Percentiles rank a stretch among this genome's conserved stretches.
phyloP scores from a whole-genome alignment of 257 asterid genomes.

The Solanum arcanum region DNA sequence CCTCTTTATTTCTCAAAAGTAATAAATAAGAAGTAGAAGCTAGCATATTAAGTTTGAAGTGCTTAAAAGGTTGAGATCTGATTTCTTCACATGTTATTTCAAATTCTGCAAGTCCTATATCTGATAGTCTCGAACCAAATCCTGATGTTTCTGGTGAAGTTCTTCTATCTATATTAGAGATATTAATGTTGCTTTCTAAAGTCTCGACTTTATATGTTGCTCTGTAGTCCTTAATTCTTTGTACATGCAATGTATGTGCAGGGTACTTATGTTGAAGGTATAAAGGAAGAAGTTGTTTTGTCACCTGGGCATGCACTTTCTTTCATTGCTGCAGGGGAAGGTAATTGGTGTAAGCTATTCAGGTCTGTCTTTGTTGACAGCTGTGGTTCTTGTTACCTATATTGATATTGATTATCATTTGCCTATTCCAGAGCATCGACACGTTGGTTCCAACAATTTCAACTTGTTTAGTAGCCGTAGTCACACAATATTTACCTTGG shows the following conservation, averaged over 20 bases:
- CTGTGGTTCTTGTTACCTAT: not conserved
- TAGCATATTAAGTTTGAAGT: not conserved
- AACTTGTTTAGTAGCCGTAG: conserved; percentile 99
- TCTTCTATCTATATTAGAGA: not conserved
- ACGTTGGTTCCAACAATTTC: conserved; percentile 96
- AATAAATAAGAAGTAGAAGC: not conserved
- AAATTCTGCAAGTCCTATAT: not conserved
- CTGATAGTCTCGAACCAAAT: not conserved
- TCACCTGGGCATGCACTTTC: conserved; percentile 99
- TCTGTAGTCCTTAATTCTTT: not conserved
- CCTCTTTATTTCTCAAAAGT: not conserved
- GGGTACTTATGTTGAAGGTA: conserved; percentile 99
- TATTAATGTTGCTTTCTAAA: not conserved
- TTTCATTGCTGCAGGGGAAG: conserved; percentile 99
- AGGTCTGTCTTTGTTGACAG: not conserved
- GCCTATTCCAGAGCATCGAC: conserved; percentile 87
- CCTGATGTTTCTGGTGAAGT: not conserved
- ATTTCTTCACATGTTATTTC: not conserved
- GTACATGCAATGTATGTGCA: conserved; percentile 15
- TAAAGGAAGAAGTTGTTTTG: conserved; percentile 95
- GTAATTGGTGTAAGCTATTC: conserved; percentile 18
- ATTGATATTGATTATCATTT: conserved; percentile 2
- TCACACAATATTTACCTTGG: conserved; percentile 97
- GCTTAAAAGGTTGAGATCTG: not conserved
- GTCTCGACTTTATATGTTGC: not conserved